Base-by-base conservation (phyloP, 1,284 basidiomycete species). In the Clitocybe nebularis region DNA sequence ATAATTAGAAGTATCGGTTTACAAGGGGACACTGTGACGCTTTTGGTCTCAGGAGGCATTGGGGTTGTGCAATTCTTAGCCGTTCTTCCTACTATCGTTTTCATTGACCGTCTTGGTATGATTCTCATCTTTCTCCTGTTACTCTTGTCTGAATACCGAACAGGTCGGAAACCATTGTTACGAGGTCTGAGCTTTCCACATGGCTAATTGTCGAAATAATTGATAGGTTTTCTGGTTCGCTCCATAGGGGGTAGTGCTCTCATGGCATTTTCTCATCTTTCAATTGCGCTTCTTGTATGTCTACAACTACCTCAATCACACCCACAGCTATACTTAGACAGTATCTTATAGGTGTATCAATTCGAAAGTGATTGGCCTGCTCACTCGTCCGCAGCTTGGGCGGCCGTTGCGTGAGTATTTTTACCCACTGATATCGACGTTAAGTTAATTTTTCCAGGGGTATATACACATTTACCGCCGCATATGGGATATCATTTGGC, bases 401-500 rank as follows among this genome's bases (percentile, higher is more conserved):
- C 69, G 5, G 77, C 80, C n/a, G 81, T 89, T 22, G 69, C 58
- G 77, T 86, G 58, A 46, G 75, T 39, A 8, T 23, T 22, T 16
- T 6, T 10, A 21, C 19, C 10, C 21, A 24, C n/a, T 6, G 4
- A 11, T 3, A 23, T 20, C 13, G 10, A 9, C 11, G 20, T 23
- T 19, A 4, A 19, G 7, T 13, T 21, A 19, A 17, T 13, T 22
- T 20, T 7, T 23, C 14, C 41, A 84, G 82, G 41, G 79, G 74
- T 41, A 76, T 88, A 34, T 91, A 89, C 59, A 56, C 74, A 7
- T 93, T 91, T 67, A 92, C 89, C 20, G 80, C 79, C 43, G 82
- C 84, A 19, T 94, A 92, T 59, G 89, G 90, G 2, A 66, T 82
- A 32, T 89, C 86, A 26, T 84, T 89, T 58, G 91, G 91, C 1